phyloP scores from a whole-genome alignment of 495 filamentous ascomycete species.

The Endocarpon pusillum region DNA sequence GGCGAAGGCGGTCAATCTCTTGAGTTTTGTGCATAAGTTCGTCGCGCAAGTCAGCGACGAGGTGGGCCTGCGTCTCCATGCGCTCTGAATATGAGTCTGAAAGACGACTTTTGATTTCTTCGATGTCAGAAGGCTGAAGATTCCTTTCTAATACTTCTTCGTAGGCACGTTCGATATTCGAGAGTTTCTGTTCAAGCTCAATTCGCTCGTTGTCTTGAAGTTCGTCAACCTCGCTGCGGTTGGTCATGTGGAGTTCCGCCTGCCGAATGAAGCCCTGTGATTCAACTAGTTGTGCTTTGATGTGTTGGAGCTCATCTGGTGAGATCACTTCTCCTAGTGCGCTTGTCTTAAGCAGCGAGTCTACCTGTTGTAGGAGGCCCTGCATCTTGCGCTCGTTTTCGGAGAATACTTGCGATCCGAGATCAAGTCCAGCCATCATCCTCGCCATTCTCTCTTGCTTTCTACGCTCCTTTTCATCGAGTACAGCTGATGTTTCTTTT shows the following conservation, averaged over 20 bases:
- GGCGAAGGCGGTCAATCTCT: constrained; percentile 60
- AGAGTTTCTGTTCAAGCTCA: constrained; percentile 58
- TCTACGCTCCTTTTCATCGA: constrained; percentile 95
- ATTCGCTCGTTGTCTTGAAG: constrained; percentile 46
- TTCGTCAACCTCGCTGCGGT: constrained; percentile 41
- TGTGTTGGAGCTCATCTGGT: constrained; percentile 59
- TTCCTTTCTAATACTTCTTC: constrained; percentile 67
- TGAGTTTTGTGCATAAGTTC: constrained; percentile 55
- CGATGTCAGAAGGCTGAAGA: constrained; percentile 57
- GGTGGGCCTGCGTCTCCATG: constrained; percentile 50
- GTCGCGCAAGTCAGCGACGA: constrained; percentile 51
- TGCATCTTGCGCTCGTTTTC: constrained; percentile 76
- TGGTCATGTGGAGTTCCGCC: constrained; percentile 66
- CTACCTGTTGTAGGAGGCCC: constrained; percentile 63
- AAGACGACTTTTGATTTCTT: constrained; percentile 64
- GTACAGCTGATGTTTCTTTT: constrained; percentile 70
- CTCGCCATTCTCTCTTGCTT: constrained; percentile 98
- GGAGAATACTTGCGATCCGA: constrained; percentile 76
- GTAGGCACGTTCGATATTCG: constrained; percentile 60
- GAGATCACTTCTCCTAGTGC: constrained; percentile 60
- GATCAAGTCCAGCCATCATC: constrained; percentile 98
- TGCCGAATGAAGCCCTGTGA: constrained; percentile 86
- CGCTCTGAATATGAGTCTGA: constrained; percentile 58
- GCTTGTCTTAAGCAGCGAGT: constrained; percentile 59
- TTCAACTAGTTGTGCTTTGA: constrained; percentile 64